A percentile compares a stretch with the other conserved stretches of the same genome.
These are phyloP conservation scores for Bretziella fagacearum DNA, from an alignment of 2,329 filamentous ascomycete species.

Conservation along the genomic window DNA sequence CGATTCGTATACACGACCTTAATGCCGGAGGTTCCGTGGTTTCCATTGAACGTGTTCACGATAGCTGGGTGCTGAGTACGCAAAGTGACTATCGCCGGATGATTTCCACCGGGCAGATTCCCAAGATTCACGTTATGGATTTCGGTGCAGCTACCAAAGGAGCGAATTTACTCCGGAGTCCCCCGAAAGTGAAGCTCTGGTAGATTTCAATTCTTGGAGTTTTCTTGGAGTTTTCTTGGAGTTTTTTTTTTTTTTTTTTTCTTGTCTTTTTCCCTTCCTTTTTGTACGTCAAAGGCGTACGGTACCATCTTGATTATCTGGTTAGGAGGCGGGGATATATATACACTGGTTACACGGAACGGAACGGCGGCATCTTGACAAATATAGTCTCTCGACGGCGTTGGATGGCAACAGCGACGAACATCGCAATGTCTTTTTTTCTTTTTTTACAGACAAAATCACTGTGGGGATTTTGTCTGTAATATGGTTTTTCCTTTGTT, in stretches of 20 bases:
- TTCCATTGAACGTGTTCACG: constrained; percentile 86
- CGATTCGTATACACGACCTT: constrained; percentile 88
- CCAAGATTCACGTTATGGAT: constrained; percentile 83
- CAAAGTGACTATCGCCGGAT: constrained; percentile 93
- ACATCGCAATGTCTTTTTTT: too few relatives aligned
- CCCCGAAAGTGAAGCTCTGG: neutral
- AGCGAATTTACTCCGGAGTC: constrained; percentile 39
- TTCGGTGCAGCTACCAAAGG: constrained; percentile 52
- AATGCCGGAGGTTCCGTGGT: constrained; percentile 60
- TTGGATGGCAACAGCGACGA: too few relatives aligned
- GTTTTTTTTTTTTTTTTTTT: constrained; percentile 1
- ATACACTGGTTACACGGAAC: too few relatives aligned
- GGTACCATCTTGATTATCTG: too few relatives aligned
- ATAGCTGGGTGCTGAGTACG: constrained; percentile 89
- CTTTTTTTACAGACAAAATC: too few relatives aligned
- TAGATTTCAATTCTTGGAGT: neutral
- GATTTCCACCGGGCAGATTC: constrained; percentile 86
- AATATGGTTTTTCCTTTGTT: too few relatives aligned
- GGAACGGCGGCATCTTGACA: neutral
- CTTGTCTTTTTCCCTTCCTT: constrained; percentile 3
- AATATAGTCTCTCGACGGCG: too few relatives aligned
- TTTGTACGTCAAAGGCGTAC: too few relatives aligned
- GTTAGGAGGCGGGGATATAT: too few relatives aligned
- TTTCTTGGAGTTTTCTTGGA: neutral
- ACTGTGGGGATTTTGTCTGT: too few relatives aligned